phyloP scores from a whole-genome alignment of 768 basidiomycete species.

The Paxillus involutus region DNA sequence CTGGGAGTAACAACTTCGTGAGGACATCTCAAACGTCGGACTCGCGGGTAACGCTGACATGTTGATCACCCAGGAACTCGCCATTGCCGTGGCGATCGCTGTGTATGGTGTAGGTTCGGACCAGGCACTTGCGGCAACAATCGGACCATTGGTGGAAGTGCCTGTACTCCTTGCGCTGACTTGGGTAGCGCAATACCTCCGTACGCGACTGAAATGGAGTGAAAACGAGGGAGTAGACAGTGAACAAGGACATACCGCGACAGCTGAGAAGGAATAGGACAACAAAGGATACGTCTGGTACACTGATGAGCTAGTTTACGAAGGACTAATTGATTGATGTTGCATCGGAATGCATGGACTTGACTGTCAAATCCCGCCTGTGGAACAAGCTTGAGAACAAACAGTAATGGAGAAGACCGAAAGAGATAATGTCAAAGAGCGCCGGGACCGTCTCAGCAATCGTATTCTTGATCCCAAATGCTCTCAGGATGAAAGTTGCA shows the following conservation, averaged over 20 bases:
- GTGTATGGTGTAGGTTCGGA: conserved; percentile 77
- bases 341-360: too few species aligned
- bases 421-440: too few species aligned
- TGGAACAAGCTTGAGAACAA: too few species aligned
- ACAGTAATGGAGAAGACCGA: too few species aligned
- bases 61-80: conserved; percentile 55
- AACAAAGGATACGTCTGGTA: too few species aligned
- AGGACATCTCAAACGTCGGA: conserved; percentile 16
- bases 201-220: conserved; percentile 41
- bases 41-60: neutral
- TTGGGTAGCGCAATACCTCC: conserved; percentile 57
- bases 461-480: too few species aligned
- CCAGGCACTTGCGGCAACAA: conserved; percentile 80
- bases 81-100: conserved; percentile 79
- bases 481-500: too few species aligned
- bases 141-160: conserved; percentile 77
- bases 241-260: neutral
- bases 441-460: too few species aligned
- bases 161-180: conserved; percentile 72
- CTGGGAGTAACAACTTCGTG: conserved; percentile 77
- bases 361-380: too few species aligned
- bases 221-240: neutral
- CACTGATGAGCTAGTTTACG: too few species aligned
- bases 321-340: too few species aligned
- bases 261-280: neutral